Conservation (phyloP, 164 flowering plant species). For the Berberis vulgaris region DNA sequence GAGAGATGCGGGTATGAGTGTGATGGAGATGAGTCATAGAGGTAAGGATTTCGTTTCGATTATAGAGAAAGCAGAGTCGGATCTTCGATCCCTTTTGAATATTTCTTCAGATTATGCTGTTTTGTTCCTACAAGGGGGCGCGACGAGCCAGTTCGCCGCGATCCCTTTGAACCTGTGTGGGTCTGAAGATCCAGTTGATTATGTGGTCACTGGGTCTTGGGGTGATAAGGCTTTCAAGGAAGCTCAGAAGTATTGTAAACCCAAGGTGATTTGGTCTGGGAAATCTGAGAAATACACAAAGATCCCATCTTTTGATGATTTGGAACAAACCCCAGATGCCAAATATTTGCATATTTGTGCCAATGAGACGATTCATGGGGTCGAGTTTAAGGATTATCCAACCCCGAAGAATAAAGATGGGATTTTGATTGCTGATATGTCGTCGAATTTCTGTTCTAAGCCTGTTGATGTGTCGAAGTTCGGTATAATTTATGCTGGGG, state of each 20-base stretch:
- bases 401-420: slow-evolving; percentile 19
- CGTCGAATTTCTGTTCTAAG: slow-evolving; percentile 33
- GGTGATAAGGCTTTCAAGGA: slow-evolving; percentile 93
- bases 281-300: slow-evolving; percentile 79
- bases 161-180: slow-evolving; percentile 66
- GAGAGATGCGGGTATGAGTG: slow-evolving; percentile 87
- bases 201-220: slow-evolving; percentile 88
- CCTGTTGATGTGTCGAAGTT: slow-evolving; percentile 65
- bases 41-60: slow-evolving; percentile 84
- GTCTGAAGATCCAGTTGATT: slow-evolving; percentile 65
- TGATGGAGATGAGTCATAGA: slow-evolving; percentile 98
- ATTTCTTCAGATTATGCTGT: slow-evolving; percentile 62
- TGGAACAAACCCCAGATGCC: slow-evolving; percentile 61
- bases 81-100: slow-evolving; percentile 59
- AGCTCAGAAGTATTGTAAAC: slow-evolving; percentile 64
- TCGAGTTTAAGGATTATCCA: slow-evolving; percentile 83
- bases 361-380: slow-evolving; percentile 96
- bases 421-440: slow-evolving; percentile 30
- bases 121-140: slow-evolving; percentile 89
- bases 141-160: slow-evolving; percentile 88
- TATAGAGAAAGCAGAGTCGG: slow-evolving; percentile 86
- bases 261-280: slow-evolving; percentile 77
- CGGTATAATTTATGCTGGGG: slow-evolving; percentile 87
- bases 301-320: slow-evolving; percentile 45
- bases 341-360: slow-evolving; percentile 89